Base-by-base conservation (phyloP, 225 moss, liverwort and hornwort genomes). In the Takakia lepidozioides region DNA sequence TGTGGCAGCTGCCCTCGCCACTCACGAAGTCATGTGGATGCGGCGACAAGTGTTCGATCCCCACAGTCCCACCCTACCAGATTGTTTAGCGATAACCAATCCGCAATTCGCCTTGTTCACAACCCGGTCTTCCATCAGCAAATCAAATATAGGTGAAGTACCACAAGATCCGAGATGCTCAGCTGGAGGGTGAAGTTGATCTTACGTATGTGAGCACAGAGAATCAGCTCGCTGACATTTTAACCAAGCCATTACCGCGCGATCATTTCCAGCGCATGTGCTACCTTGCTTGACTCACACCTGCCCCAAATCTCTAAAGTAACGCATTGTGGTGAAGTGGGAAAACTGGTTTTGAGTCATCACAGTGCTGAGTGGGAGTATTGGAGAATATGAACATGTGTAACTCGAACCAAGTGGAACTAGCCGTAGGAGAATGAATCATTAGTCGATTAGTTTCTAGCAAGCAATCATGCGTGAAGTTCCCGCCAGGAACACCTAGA, bases 221-320 rank as follows among this genome's bases (percentile, higher is more conserved):
- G 25, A 10, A 14, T n/a, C 37, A 38, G 40, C 25, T 17, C 6
- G 24, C 49, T 9, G 22, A 59, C 28, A 19, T 59, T 1, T 49
- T 59, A 6, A 49, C 34, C 1, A 59, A 59, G 10, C 3, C 19
- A 14, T 32, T 58, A n/a, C n/a, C n/a, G n/a, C n/a, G n/a, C n/a
- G n/a, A n/a, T n/a, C n/a, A n/a, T n/a, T n/a, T n/a, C n/a, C n/a
- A n/a, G n/a, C n/a, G n/a, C n/a, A n/a, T n/a, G n/a, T n/a, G n/a
- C n/a, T n/a, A n/a, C n/a, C n/a, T n/a, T n/a, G n/a, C n/a, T n/a
- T n/a, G n/a, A n/a, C n/a, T n/a, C n/a, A n/a, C n/a, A n/a, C n/a
- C n/a, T n/a, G n/a, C n/a, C n/a, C n/a, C n/a, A n/a, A n/a, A n/a
- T n/a, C n/a, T n/a, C n/a, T n/a, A n/a, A n/a, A n/a, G n/a, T n/a